These are phyloP conservation scores for Capsella bursapastoris DNA, from an alignment of 345 rosid genomes.

Conservation along the genomic window DNA sequence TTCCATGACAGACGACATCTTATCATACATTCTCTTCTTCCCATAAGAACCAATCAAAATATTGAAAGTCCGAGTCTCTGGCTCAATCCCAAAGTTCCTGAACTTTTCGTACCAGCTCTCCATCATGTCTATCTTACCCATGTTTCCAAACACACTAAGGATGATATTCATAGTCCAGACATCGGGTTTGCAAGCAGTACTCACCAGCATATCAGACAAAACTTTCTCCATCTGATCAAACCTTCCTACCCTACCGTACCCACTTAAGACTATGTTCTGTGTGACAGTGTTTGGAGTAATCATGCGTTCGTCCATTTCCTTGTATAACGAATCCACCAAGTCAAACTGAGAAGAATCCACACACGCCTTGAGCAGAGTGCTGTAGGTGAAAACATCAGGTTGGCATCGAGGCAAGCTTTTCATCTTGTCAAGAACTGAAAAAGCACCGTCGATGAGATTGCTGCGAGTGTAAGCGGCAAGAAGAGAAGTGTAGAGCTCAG, in stretches of 20 bases:
- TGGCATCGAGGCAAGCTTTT: constrained; percentile 71
- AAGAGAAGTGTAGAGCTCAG: constrained; percentile 80
- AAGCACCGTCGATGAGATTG: constrained; percentile 68
- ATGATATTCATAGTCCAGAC: constrained; percentile 94
- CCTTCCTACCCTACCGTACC: constrained; percentile 73
- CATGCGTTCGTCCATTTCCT: constrained; percentile 70
- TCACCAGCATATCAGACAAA: constrained; percentile 74
- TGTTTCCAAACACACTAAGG: constrained; percentile 81
- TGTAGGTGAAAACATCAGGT: constrained; percentile 84
- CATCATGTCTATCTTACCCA: constrained; percentile 83
- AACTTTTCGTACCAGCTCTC: constrained; percentile 95
- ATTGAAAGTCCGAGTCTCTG: constrained; percentile 86
- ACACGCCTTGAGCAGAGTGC: constrained; percentile 74
- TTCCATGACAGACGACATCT: constrained; percentile 96
- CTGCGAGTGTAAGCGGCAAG: constrained; percentile 75
- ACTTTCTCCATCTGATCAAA: constrained; percentile 89
- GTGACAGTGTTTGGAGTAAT: constrained; percentile 85
- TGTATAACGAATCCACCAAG: constrained; percentile 61
- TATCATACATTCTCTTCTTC: constrained; percentile 83
- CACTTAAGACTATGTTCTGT: constrained; percentile 86
- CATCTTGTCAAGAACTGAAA: constrained; percentile 63
- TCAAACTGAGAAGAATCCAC: constrained; percentile 69
- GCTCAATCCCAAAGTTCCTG: constrained; percentile 75
- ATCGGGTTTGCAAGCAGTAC: constrained; percentile 69
- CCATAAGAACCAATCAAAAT: constrained; percentile 89